These are phyloP conservation scores for Glomus cerebriforme DNA, from an alignment of 192 early-diverging fungal genomes.

Conservation along the genomic window DNA sequence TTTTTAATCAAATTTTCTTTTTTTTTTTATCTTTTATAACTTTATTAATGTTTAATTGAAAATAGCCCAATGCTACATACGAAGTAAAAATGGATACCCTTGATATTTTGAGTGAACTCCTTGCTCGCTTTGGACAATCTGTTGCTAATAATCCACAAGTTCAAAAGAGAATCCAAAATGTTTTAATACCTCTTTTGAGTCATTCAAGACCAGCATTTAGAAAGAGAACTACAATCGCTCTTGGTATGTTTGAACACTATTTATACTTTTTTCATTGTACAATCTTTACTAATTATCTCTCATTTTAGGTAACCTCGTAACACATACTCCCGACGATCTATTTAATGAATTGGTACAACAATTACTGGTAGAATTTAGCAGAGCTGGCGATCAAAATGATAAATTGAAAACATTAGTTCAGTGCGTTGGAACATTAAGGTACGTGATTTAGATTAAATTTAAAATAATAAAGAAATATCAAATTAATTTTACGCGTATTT, in stretches of 20 bases:
- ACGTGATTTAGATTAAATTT: neutral
- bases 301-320: constrained; percentile 56
- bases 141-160: constrained; percentile 49
- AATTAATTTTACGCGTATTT: neutral
- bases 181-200: constrained; percentile 66
- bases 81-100: constrained; percentile 69
- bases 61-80: constrained; percentile 48
- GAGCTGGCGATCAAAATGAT: constrained; percentile 56
- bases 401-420: constrained; percentile 75
- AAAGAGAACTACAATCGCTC: constrained; percentile 72
- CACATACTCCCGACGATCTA: constrained; percentile 64
- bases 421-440: constrained; percentile 74
- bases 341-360: constrained; percentile 67
- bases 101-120: constrained; percentile 74
- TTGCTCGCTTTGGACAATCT: constrained; percentile 68
- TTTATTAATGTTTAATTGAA: neutral
- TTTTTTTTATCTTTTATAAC: neutral
- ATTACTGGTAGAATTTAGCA: constrained; percentile 55
- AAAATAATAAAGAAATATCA: neutral
- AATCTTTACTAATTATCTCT: neutral
- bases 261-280: neutral
- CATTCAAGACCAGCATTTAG: constrained; percentile 75
- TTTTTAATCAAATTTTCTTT: neutral
- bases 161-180: constrained; percentile 62
- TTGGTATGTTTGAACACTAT: constrained; percentile 39